Percentiles rank a stretch among this genome's conserved stretches.
Evolutionary conservation across 768 basidiomycete genomes (phyloP).

Genomic region (Rhodotorula babjevae): DNA sequence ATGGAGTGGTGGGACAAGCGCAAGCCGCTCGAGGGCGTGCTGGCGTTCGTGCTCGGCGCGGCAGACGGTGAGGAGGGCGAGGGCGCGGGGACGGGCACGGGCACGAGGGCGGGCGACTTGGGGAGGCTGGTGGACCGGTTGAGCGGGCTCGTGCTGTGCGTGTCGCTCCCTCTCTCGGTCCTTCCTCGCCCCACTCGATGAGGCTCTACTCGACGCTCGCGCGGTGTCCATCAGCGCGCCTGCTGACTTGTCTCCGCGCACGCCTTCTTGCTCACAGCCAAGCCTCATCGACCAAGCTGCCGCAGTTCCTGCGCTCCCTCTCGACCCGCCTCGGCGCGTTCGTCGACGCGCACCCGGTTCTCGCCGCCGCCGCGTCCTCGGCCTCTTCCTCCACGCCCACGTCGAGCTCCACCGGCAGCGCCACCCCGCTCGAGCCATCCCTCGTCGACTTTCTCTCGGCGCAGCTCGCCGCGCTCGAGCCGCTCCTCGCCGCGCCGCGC

Average conservation of each 20-base stretch:
- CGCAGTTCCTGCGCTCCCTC: constrained; percentile 1
- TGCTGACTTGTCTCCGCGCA: rapidly evolving
- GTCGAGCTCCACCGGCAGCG: neutral
- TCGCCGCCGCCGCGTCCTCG: too few species aligned
- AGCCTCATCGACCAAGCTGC: constrained; percentile 31
- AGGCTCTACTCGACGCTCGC: too few species aligned
- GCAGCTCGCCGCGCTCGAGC: neutral
- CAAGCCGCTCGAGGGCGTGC: constrained; percentile 3
- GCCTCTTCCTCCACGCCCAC: too few species aligned
- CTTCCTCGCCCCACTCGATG: rapidly evolving
- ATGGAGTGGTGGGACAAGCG: constrained; percentile 34
- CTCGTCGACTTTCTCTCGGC: neutral
- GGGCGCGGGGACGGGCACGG: neutral
- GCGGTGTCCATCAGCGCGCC: too few species aligned
- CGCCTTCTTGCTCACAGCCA: neutral
- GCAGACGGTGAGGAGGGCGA: neutral
- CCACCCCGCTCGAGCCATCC: neutral
- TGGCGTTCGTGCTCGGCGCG: constrained; percentile 10
- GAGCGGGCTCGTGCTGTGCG: constrained; percentile 23
- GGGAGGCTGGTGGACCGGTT: constrained; percentile 7
- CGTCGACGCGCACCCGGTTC: too few species aligned
- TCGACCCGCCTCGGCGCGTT: neutral
- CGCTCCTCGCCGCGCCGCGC: constrained; percentile 12
- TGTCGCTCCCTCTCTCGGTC: neutral
- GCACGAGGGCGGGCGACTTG: neutral